Evolutionary conservation across 2,329 filamentous ascomycete genomes (phyloP).

Genomic region (Ophiosphaerella narmari): DNA sequence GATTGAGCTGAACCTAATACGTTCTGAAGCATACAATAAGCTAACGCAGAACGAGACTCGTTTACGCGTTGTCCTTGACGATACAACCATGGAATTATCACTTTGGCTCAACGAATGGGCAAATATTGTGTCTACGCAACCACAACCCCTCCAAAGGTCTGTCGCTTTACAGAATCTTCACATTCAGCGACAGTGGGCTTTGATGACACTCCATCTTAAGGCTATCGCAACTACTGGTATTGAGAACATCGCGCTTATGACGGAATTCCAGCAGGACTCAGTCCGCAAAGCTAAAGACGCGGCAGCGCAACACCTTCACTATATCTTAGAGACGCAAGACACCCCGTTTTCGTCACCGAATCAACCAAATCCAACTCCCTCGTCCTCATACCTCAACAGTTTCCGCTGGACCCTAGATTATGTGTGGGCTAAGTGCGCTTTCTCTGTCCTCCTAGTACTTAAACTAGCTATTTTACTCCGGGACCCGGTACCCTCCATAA

Average conservation of each 20-base stretch:
- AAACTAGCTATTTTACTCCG: conserved; percentile 58
- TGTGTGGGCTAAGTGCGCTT: conserved; percentile 63
- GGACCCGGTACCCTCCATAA: conserved; percentile 46
- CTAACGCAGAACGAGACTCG: conserved; percentile 26
- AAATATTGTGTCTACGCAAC: conserved; percentile 25
- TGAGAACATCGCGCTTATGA: conserved; percentile 59
- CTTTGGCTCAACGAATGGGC: conserved; percentile 52
- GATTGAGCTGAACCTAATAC: conserved; percentile 54
- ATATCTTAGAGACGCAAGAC: conserved; percentile 46
- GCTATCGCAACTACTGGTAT: conserved; percentile 56
- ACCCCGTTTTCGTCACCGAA: conserved; percentile 9
- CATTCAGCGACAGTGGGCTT: conserved; percentile 60
- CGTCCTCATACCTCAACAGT: conserved; percentile 52
- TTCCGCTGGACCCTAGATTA: conserved; percentile 62
- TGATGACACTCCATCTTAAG: conserved; percentile 58
- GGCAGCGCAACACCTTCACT: conserved; percentile 56
- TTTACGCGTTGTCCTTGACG: conserved; percentile 23
- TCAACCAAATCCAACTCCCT: conserved; percentile 20
- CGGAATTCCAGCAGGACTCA: conserved; percentile 52
- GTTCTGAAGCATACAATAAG: conserved; percentile 35
- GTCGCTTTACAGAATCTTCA: conserved; percentile 52
- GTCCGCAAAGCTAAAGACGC: conserved; percentile 57
- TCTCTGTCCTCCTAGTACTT: conserved; percentile 60
- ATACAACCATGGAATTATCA: conserved; percentile 32
- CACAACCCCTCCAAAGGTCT: conserved; percentile 13